phyloP scores from a whole-genome alignment of 768 basidiomycete genomes.

The Mycena indigotica region DNA sequence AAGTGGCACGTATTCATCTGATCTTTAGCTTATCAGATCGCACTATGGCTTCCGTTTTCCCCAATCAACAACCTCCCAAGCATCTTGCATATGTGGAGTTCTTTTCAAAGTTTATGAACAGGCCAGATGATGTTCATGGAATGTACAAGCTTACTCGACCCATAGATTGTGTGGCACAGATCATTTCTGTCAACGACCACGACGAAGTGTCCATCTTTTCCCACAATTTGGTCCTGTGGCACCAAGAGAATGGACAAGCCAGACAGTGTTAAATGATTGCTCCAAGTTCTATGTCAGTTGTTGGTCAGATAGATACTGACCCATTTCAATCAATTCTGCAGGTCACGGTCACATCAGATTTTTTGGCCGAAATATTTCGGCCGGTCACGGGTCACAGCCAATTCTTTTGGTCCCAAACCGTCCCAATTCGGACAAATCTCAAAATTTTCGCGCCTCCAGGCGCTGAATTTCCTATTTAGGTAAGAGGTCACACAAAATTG shows the following conservation, averaged over 20 bases:
- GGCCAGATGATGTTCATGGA: constrained; percentile 4
- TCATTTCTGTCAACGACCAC: constrained; percentile 20
- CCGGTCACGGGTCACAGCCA: no score
- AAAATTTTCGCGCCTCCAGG: no score
- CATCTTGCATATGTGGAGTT: constrained; percentile 35
- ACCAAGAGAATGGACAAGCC: constrained; percentile 27
- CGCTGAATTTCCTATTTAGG: no score
- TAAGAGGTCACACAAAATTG: no score
- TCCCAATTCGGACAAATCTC: no score
- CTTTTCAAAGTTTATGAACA: constrained; percentile 24
- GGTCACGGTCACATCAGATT: no score
- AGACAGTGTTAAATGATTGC: constrained; percentile 17
- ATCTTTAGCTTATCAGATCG: constrained; percentile 2
- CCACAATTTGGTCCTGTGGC: constrained; percentile 24
- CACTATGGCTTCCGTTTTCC: neutral
- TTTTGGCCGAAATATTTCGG: no score
- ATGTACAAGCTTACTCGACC: constrained; percentile 14
- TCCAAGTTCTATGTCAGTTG: constrained; percentile 7
- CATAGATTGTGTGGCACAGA: neutral
- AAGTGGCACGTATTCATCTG: constrained; percentile 24
- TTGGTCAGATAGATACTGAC: constrained; percentile 9
- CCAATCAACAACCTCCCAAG: constrained; percentile 3
- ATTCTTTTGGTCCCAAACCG: no score
- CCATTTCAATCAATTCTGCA: no score
- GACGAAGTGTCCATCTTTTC: constrained; percentile 26